Conservation (phyloP, 2,329 filamentous ascomycete species). For the Raffaelea arxii region DNA sequence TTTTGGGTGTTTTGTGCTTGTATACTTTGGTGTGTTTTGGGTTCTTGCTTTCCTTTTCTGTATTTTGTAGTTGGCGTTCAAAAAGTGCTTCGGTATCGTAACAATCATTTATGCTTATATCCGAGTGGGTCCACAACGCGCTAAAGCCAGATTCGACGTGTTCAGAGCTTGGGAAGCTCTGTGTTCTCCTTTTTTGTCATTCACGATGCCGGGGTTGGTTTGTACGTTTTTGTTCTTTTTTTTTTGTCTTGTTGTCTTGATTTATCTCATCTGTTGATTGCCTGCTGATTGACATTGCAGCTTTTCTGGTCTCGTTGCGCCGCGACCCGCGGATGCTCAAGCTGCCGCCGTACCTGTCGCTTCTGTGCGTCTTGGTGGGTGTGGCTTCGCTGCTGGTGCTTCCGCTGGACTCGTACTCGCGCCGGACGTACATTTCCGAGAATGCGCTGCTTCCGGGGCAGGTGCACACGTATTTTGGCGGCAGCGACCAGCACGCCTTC, state of each 20-base stretch:
- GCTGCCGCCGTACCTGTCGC: conserved; percentile 78
- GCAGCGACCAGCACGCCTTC: conserved; percentile 92
- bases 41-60: too few species aligned
- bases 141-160: background rate
- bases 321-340: conserved; percentile 74
- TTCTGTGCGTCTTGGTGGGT: conserved; percentile 75
- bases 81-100: background rate
- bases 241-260: background rate
- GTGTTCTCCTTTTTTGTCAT: background rate
- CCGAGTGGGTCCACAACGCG: background rate
- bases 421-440: conserved; percentile 91
- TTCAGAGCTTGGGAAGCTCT: background rate
- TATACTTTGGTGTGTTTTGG: too few species aligned
- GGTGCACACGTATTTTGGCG: conserved; percentile 95
- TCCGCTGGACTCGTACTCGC: conserved; percentile 82
- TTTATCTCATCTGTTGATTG: too few species aligned
- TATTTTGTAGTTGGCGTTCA: too few species aligned
- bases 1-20: too few species aligned
- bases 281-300: too few species aligned
- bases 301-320: conserved; percentile 59
- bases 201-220: conserved; percentile 42
- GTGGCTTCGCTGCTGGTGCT: conserved; percentile 84
- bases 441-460: conserved; percentile 93
- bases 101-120: background rate
- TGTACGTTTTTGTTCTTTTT: conserved; percentile 27